Conservation (phyloP, 306 rosid species). For the Aeschynomene evenia region DNA sequence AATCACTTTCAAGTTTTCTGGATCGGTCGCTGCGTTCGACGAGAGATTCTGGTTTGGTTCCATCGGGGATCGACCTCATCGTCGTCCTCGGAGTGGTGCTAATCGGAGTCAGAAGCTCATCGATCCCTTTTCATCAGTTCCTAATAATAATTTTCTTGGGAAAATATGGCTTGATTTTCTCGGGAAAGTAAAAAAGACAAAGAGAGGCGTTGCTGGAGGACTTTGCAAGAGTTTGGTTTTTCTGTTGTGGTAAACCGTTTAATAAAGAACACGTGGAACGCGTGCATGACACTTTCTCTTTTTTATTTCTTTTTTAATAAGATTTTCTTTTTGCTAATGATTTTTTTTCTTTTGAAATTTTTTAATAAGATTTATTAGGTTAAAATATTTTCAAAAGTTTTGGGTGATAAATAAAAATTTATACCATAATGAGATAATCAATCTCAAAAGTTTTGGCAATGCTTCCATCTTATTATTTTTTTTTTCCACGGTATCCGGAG, state of each 20-base stretch:
- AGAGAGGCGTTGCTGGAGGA: not conserved
- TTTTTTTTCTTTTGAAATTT: no score
- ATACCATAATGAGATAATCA: no score
- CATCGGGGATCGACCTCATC: slow-evolving; percentile 80
- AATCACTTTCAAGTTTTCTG: slow-evolving; percentile 49
- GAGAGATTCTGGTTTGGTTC: slow-evolving; percentile 42
- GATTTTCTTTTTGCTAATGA: no score
- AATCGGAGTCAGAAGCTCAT: slow-evolving; percentile 40
- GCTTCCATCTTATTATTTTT: no score
- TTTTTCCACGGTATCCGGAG: no score
- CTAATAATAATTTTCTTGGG: slow-evolving; percentile 31
- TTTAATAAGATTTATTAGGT: no score
- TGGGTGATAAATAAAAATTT: no score
- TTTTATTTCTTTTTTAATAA: no score
- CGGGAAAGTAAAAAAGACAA: not conserved
- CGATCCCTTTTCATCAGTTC: slow-evolving; percentile 18
- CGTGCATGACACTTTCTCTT: not conserved
- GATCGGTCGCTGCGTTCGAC: slow-evolving; percentile 41
- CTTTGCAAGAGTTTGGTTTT: not conserved
- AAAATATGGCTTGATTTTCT: slow-evolving; percentile 13
- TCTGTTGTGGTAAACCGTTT: not conserved
- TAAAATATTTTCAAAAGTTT: no score
- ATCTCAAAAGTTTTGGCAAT: no score
- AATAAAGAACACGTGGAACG: slow-evolving; percentile 16
- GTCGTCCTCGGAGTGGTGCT: slow-evolving; percentile 50